Evolutionary conservation across 208 protist species (phyloP), one percentile per base, ranked within the genome.

Genomic region (Porcisia hertigi): DNA sequence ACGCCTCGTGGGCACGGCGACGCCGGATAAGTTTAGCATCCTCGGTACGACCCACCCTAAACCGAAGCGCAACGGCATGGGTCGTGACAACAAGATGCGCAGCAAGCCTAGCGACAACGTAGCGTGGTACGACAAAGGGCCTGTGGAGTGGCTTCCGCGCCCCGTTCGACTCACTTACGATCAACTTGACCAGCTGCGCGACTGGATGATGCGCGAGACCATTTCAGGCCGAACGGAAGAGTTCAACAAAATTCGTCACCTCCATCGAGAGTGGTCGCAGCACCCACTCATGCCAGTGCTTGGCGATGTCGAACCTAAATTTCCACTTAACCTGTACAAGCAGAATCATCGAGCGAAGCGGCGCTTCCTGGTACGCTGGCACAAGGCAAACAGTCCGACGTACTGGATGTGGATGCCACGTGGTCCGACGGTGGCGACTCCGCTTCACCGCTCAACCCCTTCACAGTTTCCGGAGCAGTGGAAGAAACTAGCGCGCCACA

Each of bases 141-240:
- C 90, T 1, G 94, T 97, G 14, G 94, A 97, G 80, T 97, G 94
- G 94, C 80, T 97, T 49, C 94, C 94, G 12, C 87, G 94, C 0
- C 94, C 94, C 7, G 92, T 96, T 69, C 88, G 92, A 6, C 76
- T 97, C 30, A 95, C 83, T 14, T 94, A 95, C 79, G 84, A 87
- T 43, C 89, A 95, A 71, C 71, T 96, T 11, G 92, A 97, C 58
- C 77, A 90, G 66, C 83, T 96, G 64, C 90, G 91, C 9, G 88
- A 94, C 66, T 97, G 90, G 90, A 95, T 96, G 94, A 97, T 97
- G 94, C 84, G 86, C 9, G 94, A 92, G 67, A 96, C 92, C 2
- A 87, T 97, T 0, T 81, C 92, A 52, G 89, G 87, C 0, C 73
- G 82, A 20, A 90, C 73, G 18, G 87, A 91, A 30, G 89, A 89